These are phyloP conservation scores for Ogataea naganishii DNA, from an alignment of 805 yeast genomes.

Conservation along the genomic window DNA sequence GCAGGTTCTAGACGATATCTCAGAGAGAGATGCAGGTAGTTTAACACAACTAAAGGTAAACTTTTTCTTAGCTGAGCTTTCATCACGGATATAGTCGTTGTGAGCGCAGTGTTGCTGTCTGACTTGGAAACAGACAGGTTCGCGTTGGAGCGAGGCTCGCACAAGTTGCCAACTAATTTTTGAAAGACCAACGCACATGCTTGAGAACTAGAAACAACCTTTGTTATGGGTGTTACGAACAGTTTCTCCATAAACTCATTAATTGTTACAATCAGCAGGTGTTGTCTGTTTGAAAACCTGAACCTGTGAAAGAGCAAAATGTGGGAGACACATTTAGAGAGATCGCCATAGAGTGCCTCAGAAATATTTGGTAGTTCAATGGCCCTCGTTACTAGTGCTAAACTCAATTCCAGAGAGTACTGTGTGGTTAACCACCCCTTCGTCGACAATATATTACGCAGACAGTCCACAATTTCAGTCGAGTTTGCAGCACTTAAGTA, in stretches of 20 bases:
- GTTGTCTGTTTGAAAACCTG: slow-evolving; percentile 66
- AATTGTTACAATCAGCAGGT: slow-evolving; percentile 44
- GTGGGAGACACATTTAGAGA: slow-evolving; percentile 47
- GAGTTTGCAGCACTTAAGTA: too few species aligned
- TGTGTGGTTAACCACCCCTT: slow-evolving; percentile 56
- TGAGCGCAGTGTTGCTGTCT: slow-evolving; percentile 28
- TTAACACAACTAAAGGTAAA: slow-evolving; percentile 48
- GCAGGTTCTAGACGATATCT: slow-evolving; percentile 35
- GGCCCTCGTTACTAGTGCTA: slow-evolving; percentile 9
- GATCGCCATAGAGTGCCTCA: slow-evolving; percentile 25
- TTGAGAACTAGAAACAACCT: slow-evolving; percentile 9
- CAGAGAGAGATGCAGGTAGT: slow-evolving; percentile 49
- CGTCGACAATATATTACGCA: slow-evolving; percentile 37
- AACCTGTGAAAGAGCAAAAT: slow-evolving; percentile 61
- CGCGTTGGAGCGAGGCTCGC: slow-evolving; percentile 54
- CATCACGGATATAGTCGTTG: slow-evolving; percentile 44
- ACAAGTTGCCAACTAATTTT: slow-evolving; percentile 56
- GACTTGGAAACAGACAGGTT: slow-evolving; percentile 6
- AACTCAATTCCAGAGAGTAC: slow-evolving; percentile 49
- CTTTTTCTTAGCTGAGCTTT: slow-evolving; percentile 58
- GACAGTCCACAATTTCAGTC: slow-evolving; percentile 14
- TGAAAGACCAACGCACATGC: slow-evolving; percentile 40
- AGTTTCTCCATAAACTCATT: slow-evolving; percentile 43
- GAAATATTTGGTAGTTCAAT: slow-evolving; percentile 4
- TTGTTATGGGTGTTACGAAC: slow-evolving; percentile 13